Base-by-base conservation (phyloP, 495 filamentous ascomycete genomes). In the Stereocaulon alpinum region DNA sequence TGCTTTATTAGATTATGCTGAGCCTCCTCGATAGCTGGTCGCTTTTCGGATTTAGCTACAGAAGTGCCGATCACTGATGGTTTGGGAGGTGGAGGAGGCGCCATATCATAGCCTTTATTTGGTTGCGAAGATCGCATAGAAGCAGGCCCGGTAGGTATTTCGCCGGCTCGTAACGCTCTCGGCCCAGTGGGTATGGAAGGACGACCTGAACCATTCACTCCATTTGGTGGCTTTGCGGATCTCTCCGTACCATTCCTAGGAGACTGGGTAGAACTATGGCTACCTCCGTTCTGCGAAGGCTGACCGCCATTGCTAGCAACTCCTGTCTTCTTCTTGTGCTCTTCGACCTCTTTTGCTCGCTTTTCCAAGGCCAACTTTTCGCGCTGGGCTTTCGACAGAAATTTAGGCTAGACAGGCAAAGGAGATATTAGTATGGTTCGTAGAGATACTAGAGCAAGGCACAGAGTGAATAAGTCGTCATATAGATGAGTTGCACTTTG, bases 321-420 rank as follows among this genome's bases (percentile, higher is more conserved):
- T 60, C 82, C 75, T n/a, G 76, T 72, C 62, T 79, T 82, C 29
- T 73, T 74, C 56, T 78, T 81, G 52, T 76, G 77, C 53, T 86
- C 88, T 61, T 89, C 86, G 20, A 89, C 87, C 62, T 95, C 91
- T 68, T 94, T 91, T 18, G 80, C 76, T 55, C 87, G 79, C 71
- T 91, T 95, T 68, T 96, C 91, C 9, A 91, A 73, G 6, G 89
- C 91, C 57, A 96, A 69, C 53, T 83, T 83, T 69, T 97, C 94
- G 42, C 93, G 84, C 69, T 96, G 80, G 40, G 87, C 87, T 76
- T 91, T 96, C 3, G 89, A 86, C 12, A 98, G 73, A 69, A 95
- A 98, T 74, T 92, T 91, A 4, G 94, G 94, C 82, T 95, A 68
- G 40, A 68, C n/a, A 42, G 54, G 56, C 43, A 65, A 65, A 62